phyloP scores from a whole-genome alignment of 345 rosid genomes.

The Aquilaria sinensis region DNA sequence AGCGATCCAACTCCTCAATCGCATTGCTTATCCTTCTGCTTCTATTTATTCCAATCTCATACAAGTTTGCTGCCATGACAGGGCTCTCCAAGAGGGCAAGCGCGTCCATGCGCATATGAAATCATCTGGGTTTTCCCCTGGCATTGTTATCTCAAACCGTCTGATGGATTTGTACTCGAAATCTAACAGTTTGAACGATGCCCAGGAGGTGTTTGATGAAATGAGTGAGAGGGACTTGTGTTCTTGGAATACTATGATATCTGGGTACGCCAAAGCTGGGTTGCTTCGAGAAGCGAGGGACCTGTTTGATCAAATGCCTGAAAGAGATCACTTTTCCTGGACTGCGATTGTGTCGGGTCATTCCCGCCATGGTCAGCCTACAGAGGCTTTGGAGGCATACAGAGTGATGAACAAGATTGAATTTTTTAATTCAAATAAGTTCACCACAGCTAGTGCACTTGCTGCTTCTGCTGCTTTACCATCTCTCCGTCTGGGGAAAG shows the following conservation, averaged over 20 bases:
- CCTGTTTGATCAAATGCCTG: slow-evolving; percentile 77
- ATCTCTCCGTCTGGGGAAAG: slow-evolving; percentile 54
- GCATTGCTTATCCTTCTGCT: slow-evolving; percentile 45
- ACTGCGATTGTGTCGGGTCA: slow-evolving; percentile 79
- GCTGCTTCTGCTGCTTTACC: slow-evolving; percentile 65
- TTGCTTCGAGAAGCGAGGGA: slow-evolving; percentile 46
- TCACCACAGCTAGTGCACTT: slow-evolving; percentile 59
- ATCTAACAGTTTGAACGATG: slow-evolving; percentile 43
- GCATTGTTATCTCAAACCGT: slow-evolving; percentile 56
- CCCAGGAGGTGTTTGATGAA: slow-evolving; percentile 53
- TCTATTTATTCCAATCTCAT: slow-evolving; percentile 59
- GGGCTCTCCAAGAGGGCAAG: slow-evolving; percentile 47
- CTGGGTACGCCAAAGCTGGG: slow-evolving; percentile 51
- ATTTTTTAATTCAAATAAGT: slow-evolving; percentile 37
- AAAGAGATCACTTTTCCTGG: slow-evolving; percentile 84
- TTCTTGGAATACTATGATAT: slow-evolving; percentile 75
- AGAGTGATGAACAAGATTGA: slow-evolving; percentile 41
- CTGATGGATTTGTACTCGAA: slow-evolving; percentile 66
- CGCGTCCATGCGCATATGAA: slow-evolving; percentile 50
- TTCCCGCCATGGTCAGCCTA: slow-evolving; percentile 43
- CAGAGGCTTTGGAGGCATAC: slow-evolving; percentile 47
- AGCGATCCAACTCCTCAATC: slow-evolving; percentile 52
- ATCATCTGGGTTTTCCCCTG: slow-evolving; percentile 57
- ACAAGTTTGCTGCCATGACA: slow-evolving; percentile 41
- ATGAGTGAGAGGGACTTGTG: slow-evolving; percentile 65